Base-by-base conservation (phyloP, 2,329 filamentous ascomycete genomes). In the Cordyceps sp. region DNA sequence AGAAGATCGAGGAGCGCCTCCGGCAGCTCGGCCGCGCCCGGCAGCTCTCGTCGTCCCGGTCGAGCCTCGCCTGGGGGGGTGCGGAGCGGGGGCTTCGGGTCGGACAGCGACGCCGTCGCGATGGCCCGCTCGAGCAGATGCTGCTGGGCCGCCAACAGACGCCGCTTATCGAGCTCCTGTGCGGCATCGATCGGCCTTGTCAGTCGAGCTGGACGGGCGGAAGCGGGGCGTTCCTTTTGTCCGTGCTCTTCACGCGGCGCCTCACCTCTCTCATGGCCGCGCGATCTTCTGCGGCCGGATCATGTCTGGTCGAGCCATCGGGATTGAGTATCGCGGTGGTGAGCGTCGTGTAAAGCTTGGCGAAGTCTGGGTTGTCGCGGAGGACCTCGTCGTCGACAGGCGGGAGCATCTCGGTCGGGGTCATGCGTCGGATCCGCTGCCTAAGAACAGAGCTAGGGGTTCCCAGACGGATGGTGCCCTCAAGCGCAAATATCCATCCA, bases 361-460 rank as follows among this genome's bases (percentile, higher is more conserved):
- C 64, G 42, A 77, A 78, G 16, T 67, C 60, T 0, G 71, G 71
- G 39, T 77, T 76, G 36, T 56, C 59, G 32, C 61, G 49, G 2
- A 78, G 47, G 14, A 76, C 53, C 0, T 58, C 41, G 8, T 65
- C 57, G 15, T 76, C 70, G 8, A 76, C 50, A 0, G 69, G 69
- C 0, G 72, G 72, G 3, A 76, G 50, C 69, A 75, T 74, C 12
- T 22, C 17, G 7, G 17, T 29, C 8, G 10, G 7, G 7, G 7
- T 23, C 12, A 23, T 23, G 21, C 12, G 21, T 7, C 7, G 21
- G 21, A 23, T n/a, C n/a, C n/a, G n/a, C n/a, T n/a, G n/a, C n/a
- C n/a, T n/a, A n/a, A n/a, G n/a, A n/a, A n/a, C n/a, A n/a, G n/a
- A n/a, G n/a, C n/a, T n/a, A n/a, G n/a, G n/a, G n/a, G n/a, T n/a